Evolutionary conservation across 1,284 basidiomycete species (phyloP), one percentile per base, ranked within the genome.

Genomic region (Ustilago cynodontis): DNA sequence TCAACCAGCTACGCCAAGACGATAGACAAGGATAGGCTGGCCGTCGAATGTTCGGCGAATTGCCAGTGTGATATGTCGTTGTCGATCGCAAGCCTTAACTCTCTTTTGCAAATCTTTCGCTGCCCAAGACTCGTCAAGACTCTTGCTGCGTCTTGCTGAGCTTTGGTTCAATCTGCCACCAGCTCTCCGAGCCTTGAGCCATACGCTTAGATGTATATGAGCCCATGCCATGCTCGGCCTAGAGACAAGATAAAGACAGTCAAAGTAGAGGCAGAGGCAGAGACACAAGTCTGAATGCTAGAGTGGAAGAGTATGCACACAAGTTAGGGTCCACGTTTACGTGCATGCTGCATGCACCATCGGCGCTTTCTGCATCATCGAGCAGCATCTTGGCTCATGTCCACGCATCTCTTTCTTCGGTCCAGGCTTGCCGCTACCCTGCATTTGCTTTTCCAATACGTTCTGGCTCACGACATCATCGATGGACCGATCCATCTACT

Each of bases 341-440:
- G 43, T 58, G 59, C 55, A 68, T 47, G 59, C 52, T 49, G 50
- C 51, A 45, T 59, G 66, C 66, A 69, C 45, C 39, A 50, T 56
- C 60, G 56, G 56, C 47, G 56, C 56, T 26, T 50, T 22, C 59
- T 54, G 55, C 59, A 68, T 68, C 59, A 63, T 62, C 51, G 51
- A 54, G 60, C 66, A 67, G 53, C 37, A 41, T 35, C 11, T 20
- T 16, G n/a, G 3, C 39, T 29, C 41, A 22, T 54, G 43, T 45
- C 22, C 8, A 20, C n/a, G 43, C 13, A 29, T 26, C n/a, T 20
- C 28, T 20, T 52, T 58, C 57, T 57, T 35, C 65, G 53, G 41
- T 60, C 60, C 45, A 24, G 49, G 22, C 47, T 58, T 11, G 5
- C 29, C 29, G 29, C 31, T 33, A 5, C 11, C 11, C n/a, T 20